A percentile compares a stretch with the other conserved stretches of the same genome.
Evolutionary conservation across 2,329 filamentous ascomycete species (phyloP).

Genomic region (Aspergillus fumigatus): DNA sequence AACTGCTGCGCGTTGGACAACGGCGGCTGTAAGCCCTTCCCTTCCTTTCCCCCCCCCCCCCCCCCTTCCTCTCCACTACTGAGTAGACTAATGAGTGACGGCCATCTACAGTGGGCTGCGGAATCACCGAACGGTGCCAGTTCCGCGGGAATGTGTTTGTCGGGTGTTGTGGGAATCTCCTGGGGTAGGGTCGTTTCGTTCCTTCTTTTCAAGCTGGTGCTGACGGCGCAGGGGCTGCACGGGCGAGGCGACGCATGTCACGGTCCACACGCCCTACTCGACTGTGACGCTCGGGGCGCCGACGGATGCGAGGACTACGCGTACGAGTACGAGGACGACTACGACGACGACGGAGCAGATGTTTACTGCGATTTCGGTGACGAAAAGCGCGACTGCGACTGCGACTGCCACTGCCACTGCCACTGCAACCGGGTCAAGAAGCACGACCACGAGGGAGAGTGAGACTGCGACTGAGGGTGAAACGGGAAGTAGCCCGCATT

Average conservation of each 20-base stretch:
- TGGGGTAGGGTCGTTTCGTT: neutral
- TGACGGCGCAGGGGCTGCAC: constrained; percentile 2
- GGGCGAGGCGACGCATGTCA: constrained; percentile 3
- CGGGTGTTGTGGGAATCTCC: constrained; percentile 5
- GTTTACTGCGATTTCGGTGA: neutral
- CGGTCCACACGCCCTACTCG: constrained; percentile 6
- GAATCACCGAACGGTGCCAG: constrained; percentile 2
- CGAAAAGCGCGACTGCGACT: neutral
- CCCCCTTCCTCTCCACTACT: neutral
- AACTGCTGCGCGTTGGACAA: constrained; percentile 10
- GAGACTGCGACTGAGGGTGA: no score
- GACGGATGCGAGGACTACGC: neutral
- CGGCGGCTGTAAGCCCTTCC: constrained; percentile 3
- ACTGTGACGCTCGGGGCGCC: neutral
- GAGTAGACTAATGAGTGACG: no score
- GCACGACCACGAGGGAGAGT: neutral
- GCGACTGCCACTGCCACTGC: neutral
- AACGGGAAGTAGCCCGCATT: neutral
- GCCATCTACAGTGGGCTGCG: constrained; percentile 4
- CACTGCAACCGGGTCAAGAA: neutral
- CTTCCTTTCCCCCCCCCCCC: no score
- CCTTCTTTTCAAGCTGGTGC: neutral
- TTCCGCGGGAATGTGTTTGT: constrained; percentile 10
- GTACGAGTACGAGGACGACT: neutral
- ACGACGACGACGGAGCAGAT: neutral